Base-by-base conservation (phyloP, 345 rosid species). In the Murraya paniculata region DNA sequence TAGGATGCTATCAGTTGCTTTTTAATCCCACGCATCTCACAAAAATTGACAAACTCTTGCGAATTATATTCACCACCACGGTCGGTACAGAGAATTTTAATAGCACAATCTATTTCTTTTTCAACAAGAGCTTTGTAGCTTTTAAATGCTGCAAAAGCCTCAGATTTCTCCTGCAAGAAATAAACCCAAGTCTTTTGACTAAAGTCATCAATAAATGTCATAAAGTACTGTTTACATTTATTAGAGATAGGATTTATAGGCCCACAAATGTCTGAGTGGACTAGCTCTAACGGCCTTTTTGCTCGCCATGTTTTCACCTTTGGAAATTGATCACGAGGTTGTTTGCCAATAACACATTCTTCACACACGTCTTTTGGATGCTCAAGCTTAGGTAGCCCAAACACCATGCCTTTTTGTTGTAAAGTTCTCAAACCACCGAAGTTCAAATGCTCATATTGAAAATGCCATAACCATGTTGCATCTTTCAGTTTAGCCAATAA, bases 61-160 rank as follows among this genome's bases (percentile, higher is more conserved):
- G 48, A 75, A 18, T 48, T 75, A 11, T 64, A 64, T 64, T 75
- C 62, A 16, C 78, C 41, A 65, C 79, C 64, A 31, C 31, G 73
- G 65, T 76, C 36, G 2, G 10, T 76, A 50, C 24, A 64, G 48
- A 31, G 33, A 31, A 31, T 31, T 31, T 31, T 31, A 31, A 31
- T 31, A 31, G 33, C 33, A 31, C 33, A 31, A 31, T 31, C 1
- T 31, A 31, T 3, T 31, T 31, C 33, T 31, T 31, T 31, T 31
- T 31, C 33, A 31, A 31, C 33, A 31, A 31, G 33, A 31, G 33
- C 33, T 31, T 31, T 31, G 3, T 1, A 31, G 33, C 33, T 31
- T 31, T 31, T 31, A 31, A 31, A 3, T 31, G 33, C 2, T 31
- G 33, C 33, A 31, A 31, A 31, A 31, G 33, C 33, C 3, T 31